These are phyloP conservation scores for Xylaria digitata DNA, from an alignment of 2,329 filamentous ascomycete species.

Conservation along the genomic window DNA sequence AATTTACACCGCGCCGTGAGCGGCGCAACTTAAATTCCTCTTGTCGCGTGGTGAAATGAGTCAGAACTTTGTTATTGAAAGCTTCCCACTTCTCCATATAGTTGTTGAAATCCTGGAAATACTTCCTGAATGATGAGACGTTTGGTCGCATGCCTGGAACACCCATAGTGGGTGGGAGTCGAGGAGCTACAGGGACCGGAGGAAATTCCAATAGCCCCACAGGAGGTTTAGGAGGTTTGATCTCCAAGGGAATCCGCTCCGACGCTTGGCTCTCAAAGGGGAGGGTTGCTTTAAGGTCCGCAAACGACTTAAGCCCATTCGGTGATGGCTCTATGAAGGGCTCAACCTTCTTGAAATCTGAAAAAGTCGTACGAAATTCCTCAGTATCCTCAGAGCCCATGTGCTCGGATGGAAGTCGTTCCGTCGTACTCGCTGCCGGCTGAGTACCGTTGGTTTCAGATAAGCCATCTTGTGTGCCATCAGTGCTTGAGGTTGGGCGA, in stretches of 20 bases:
- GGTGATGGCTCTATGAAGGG: conserved; percentile 61
- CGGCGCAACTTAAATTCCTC: conserved; percentile 55
- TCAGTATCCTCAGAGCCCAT: conserved; percentile 67
- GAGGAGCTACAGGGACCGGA: conserved; percentile 61
- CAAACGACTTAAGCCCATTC: conserved; percentile 64
- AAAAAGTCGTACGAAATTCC: conserved; percentile 65
- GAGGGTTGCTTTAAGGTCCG: conserved; percentile 66
- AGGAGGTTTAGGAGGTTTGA: conserved; percentile 51
- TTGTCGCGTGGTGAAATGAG: conserved; percentile 67
- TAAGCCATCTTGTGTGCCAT: conserved; percentile 42
- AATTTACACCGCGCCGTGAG: conserved; percentile 57
- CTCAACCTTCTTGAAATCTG: conserved; percentile 67
- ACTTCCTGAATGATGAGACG: conserved; percentile 60
- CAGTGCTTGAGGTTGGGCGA: conserved; percentile 39
- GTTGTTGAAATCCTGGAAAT: conserved; percentile 63
- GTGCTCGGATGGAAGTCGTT: conserved; percentile 51
- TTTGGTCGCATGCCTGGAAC: conserved; percentile 59
- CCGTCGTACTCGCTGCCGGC: conserved; percentile 20
- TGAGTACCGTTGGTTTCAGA: conserved; percentile 40
- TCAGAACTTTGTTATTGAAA: conserved; percentile 65
- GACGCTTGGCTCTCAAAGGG: conserved; percentile 67
- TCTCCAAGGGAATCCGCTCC: conserved; percentile 52
- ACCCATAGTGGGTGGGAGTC: conserved; percentile 57
- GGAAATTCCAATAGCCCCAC: conserved; percentile 59
- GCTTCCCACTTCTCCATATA: conserved; percentile 65